Base-by-base conservation (phyloP, 768 basidiomycete genomes). In the Porpolomopsis calyptriformis region DNA sequence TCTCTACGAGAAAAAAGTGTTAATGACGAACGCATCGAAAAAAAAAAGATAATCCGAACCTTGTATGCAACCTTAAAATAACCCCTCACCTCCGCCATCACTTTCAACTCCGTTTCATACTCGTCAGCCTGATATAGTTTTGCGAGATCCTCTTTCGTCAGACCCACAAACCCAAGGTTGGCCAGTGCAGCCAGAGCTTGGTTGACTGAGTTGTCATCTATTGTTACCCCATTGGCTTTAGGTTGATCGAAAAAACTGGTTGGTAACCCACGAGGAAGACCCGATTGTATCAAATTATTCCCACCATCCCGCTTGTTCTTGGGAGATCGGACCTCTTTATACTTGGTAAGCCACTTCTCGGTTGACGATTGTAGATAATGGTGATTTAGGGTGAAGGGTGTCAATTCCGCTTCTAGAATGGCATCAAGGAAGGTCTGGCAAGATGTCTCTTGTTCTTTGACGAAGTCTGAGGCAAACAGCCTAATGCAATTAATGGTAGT, bases 41-140 rank as follows among this genome's bases (percentile, higher is more conserved):
- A 38, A 19, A 16, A 4, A n/a, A 31, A 12, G 27, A 8, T 34
- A 24, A 44, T 19, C 12, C 56, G n/a, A 1, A 60, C 72, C 59
- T 72, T 73, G 55, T 67, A 72, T 0, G 72, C 60, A 10, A 72
- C 64, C 53, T 70, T 65, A 57, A 68, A 72, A 52, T 73, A 72
- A 12, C 70, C 70, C 7, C 64, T 55, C 3, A 69, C 64, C 47
- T 72, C 67, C 2, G 72, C 67, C 64, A 68, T 67, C 6, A 69
- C 63, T 12, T 57, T 45, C 23, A 74, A 52, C 55, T 71, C 71
- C 12, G 60, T 60, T 50, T 72, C 70, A 47, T 60, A 72, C 38
- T 62, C 55, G 50, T 70, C 65, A 6, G 55, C 47, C 5, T 58
- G 54, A 3, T 48, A 52, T 12, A 72, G 55, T 47, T 61, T 60